Evolutionary conservation across 441 rosid genomes (phyloP).

Genomic region (Eutrema salsugineum): DNA sequence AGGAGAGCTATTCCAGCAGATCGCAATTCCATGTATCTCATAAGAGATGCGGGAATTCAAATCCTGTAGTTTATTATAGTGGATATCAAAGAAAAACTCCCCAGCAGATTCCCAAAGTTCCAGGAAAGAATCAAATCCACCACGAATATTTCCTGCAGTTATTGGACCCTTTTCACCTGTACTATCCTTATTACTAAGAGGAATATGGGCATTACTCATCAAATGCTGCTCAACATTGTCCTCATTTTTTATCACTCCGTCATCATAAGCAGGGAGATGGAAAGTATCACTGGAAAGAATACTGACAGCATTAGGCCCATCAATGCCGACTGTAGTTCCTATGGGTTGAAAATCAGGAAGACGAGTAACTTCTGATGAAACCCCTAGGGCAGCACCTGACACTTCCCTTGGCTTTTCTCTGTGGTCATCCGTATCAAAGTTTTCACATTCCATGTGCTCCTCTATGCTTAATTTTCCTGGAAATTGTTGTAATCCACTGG

Average conservation of each 20-base stretch:
- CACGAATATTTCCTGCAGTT: conserved; percentile 55
- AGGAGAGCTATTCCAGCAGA: conserved; percentile 91
- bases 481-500: conserved; percentile 32
- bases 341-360: conserved; percentile 30
- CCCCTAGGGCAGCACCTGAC: conserved; percentile 35
- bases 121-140: conserved; percentile 93
- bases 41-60: conserved; percentile 44
- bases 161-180: conserved; percentile 71
- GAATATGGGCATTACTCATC: conserved; percentile 22
- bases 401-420: conserved; percentile 34
- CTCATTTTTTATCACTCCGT: conserved; percentile 18
- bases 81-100: conserved; percentile 88
- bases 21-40: conserved; percentile 88
- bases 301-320: conserved; percentile 17
- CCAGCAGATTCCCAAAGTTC: conserved; percentile 63
- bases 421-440: conserved; percentile 32
- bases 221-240: conserved; percentile 26
- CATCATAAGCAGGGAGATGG: conserved; percentile 28
- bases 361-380: conserved; percentile 38
- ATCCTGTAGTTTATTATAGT: conserved; percentile 61
- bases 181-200: conserved; percentile 35
- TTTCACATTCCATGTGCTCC: conserved; percentile 33
- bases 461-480: conserved; percentile 34
- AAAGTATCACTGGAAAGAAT: conserved; percentile 17
- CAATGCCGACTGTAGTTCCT: conserved; percentile 29